Base-by-base conservation (phyloP, 2,329 filamentous ascomycete genomes). In the Juglanconis oblonga region DNA sequence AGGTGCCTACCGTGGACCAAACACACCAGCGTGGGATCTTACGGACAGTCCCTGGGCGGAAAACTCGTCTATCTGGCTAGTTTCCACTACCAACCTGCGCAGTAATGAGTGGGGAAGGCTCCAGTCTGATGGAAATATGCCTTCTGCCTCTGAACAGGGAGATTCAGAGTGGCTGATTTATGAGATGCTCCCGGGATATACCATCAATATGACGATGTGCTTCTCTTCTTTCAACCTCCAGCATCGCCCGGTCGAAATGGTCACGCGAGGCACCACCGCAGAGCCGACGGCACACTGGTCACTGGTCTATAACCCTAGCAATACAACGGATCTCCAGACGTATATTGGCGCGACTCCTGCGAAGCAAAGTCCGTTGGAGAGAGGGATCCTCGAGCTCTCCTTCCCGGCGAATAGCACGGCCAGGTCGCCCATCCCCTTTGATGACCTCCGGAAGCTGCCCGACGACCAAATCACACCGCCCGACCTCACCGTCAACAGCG, bases 51-150 rank as follows among this genome's bases (percentile, higher is more conserved):
- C 55, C 17, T 57, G 55, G 55, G n/a, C 55, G 8, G 38, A 31
- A 42, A 57, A 57, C 4, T 52, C 55, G 5, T 52, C 55, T 3
- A 32, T 57, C n/a, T 57, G 38, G 55, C 55, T 57, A 9, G 31
- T 57, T 1, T 11, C 11, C 10, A 51, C 48, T 4, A 45, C 55
- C 4, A 57, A 45, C 14, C 6, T 57, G 48, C 36, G 7, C 3
- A 17, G 0, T 14, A n/a, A 49, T 10, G 17, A 57, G 5, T 56
- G 44, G 54, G 4, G 9, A 11, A 38, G n/a, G n/a, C 17, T 55
- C 11, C n/a, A 9, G 0, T 2, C 17, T 2, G 9, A 13, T 8
- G 17, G 11, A 7, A 7, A 42, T 17, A n/a, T 55, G 24, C 44
- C 53, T 45, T 10, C 14, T 14, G 47, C 17, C 54, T 9, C 13